Evolutionary conservation across 2,329 filamentous ascomycete species (phyloP), one percentile per base, ranked within the genome.

Genomic region (Stagonosporopsis tanaceti): DNA sequence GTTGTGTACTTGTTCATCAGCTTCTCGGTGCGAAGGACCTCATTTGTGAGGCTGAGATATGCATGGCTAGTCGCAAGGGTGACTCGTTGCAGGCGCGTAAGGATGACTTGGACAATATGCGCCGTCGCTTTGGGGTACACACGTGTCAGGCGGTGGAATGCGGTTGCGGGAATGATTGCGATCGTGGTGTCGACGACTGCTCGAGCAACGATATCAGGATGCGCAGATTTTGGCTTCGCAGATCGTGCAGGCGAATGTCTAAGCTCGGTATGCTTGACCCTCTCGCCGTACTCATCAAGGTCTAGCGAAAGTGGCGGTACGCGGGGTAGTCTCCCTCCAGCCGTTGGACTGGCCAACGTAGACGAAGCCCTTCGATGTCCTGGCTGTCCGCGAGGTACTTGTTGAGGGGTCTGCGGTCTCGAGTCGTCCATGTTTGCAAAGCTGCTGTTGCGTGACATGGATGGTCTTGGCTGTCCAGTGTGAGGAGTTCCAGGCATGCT

Each of bases 131-230:
- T 96, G 9, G 95, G 95, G 68, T 98, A 99, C 24, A 97, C 89
- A 70, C 92, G 88, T 47, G 96, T 99, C 50, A 99, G 81, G 8
- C 96, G 88, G 50, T 93, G 88, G 69, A 99, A 99, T 3, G 95
- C 96, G 72, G 93, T 97, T 0, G 95, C 95, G 1, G 96, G 96
- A 55, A 99, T 99, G 62, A 99, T 96, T 6, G 95, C 95, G 76
- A 99, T 97, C 0, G 96, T 99, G 0, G 95, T 99, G 73, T 99
- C 96, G 24, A 96, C 90, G 15, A 93, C 96, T 6, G 95, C 95
- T 63, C 95, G 86, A n/a, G 94, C 95, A 63, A 99, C 92, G 61
- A 99, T 95, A 71, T 99, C 95, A 11, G 95, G 95, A 77, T 99
- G 95, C 0, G 92, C 93, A 14, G 95, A 98, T 63, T 89, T 89